phyloP scores from a whole-genome alignment of 495 filamentous ascomycete genomes.

The Trypethelium eluteriae region DNA sequence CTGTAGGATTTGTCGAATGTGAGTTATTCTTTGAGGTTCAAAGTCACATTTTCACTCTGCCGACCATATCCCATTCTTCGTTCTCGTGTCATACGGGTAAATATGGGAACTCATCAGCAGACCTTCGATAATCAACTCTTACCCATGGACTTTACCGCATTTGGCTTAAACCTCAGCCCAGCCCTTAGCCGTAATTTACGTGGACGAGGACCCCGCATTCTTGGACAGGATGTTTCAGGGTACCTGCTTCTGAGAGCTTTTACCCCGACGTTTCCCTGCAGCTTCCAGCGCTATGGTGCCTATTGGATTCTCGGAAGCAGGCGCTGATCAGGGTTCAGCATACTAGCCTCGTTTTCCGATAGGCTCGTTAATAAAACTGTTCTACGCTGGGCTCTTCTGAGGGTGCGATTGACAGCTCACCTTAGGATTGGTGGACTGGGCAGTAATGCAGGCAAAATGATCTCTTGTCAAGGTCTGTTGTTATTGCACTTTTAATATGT shows the following conservation, averaged over 20 bases:
- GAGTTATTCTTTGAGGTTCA: neutral
- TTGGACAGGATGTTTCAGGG: neutral
- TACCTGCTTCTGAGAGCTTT: slow-evolving; percentile 5
- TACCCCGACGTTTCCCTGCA: neutral
- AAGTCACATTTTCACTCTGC: neutral
- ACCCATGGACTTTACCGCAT: neutral
- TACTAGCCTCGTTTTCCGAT: neutral
- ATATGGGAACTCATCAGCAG: slow-evolving; percentile 1
- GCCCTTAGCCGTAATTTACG: neutral
- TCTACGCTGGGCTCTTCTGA: neutral
- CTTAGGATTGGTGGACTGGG: neutral
- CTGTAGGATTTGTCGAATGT: neutral
- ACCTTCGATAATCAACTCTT: neutral
- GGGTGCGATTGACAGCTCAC: neutral
- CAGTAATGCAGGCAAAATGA: neutral
- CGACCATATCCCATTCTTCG: neutral
- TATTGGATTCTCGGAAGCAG: neutral
- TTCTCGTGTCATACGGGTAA: neutral
- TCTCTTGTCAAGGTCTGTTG: neutral
- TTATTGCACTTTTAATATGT: slow-evolving; percentile 5
- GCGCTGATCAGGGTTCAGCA: neutral
- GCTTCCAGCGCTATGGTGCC: too few species aligned
- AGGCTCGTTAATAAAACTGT: neutral
- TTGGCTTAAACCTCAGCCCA: neutral
- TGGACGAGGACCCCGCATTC: slow-evolving; percentile 4